A percentile compares a stretch with the other conserved stretches of the same genome.
phyloP scores from a whole-genome alignment of 345 rosid species.

The Populus alba region DNA sequence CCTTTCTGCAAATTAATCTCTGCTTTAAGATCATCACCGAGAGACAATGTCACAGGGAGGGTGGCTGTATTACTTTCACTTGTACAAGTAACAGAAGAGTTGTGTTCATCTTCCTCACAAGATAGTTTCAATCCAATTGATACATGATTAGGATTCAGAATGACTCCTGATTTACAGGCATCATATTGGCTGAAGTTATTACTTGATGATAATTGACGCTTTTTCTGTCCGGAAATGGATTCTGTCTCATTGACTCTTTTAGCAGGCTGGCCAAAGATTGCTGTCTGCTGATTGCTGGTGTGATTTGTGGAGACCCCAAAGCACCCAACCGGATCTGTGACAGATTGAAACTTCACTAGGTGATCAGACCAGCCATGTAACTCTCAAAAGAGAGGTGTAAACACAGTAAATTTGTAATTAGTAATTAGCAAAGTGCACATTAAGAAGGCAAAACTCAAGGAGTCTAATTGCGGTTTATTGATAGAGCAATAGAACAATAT shows the following conservation, averaged over 20 bases:
- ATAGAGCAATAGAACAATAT: background rate
- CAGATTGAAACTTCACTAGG: constrained; percentile 12
- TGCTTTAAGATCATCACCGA: constrained; percentile 40
- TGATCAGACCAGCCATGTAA: background rate
- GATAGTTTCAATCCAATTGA: constrained; percentile 73
- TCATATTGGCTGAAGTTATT: constrained; percentile 42
- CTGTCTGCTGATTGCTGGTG: constrained; percentile 36
- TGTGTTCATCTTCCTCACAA: constrained; percentile 64
- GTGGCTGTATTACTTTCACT: constrained; percentile 44
- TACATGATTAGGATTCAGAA: constrained; percentile 51
- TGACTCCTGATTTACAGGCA: constrained; percentile 39
- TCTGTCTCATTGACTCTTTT: constrained; percentile 57
- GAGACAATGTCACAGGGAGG: constrained; percentile 44
- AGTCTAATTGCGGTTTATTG: background rate
- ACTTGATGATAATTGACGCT: constrained; percentile 38
- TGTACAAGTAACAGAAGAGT: constrained; percentile 58
- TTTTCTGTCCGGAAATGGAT: constrained; percentile 37
- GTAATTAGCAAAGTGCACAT: background rate
- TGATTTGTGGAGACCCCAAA: constrained; percentile 42
- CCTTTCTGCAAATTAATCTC: constrained; percentile 61
- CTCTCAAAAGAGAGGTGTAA: background rate
- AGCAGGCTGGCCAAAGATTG: constrained; percentile 31
- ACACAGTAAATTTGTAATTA: background rate
- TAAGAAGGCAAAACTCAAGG: background rate
- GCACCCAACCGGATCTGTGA: constrained; percentile 45